A percentile compares a stretch with the other conserved stretches of the same genome.
Evolutionary conservation across 331 rosid genomes (phyloP).

Genomic region (Rosa hybrid): DNA sequence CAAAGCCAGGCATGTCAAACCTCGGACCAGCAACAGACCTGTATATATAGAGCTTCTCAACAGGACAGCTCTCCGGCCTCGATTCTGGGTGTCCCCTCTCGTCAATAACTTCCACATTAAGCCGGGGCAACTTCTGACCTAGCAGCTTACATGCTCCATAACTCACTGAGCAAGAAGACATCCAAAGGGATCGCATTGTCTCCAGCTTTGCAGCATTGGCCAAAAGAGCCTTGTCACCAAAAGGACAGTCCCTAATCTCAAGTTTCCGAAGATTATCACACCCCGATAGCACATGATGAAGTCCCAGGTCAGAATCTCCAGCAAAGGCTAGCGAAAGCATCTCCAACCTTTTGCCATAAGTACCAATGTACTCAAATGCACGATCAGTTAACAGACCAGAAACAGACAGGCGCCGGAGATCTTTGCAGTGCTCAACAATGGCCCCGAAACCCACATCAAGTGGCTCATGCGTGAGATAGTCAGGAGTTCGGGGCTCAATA

Average conservation of each 20-base stretch:
- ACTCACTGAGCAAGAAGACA: conserved; percentile 93
- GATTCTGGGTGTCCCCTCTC: conserved; percentile 83
- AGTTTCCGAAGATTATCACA: conserved; percentile 87
- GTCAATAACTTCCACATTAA: conserved; percentile 96
- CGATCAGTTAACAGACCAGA: conserved; percentile 89
- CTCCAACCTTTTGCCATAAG: conserved; percentile 78
- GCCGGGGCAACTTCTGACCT: conserved; percentile 86
- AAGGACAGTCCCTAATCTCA: conserved; percentile 96
- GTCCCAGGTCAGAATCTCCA: conserved; percentile 87
- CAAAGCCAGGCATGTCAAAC: conserved; percentile 72
- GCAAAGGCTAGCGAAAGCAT: conserved; percentile 96
- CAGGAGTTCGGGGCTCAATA: conserved; percentile 79
- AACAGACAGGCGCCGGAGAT: conserved; percentile 81
- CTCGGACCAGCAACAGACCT: conserved; percentile 75
- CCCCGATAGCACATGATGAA: conserved; percentile 80
- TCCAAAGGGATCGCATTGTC: conserved; percentile 99
- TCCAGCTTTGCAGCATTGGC: conserved; percentile 98
- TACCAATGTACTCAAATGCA: conserved; percentile 76
- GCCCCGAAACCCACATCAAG: conserved; percentile 93
- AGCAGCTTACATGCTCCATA: conserved; percentile 90
- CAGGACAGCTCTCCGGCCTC: conserved; percentile 70
- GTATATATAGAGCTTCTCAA: conserved; percentile 85
- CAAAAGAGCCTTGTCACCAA: conserved; percentile 95
- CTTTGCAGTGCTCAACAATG: conserved; percentile 86
- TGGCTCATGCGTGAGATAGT: conserved; percentile 61